Evolutionary conservation across 75 land plant genomes (phyloP).

Genomic region (Chamaecyparis obtusa): DNA sequence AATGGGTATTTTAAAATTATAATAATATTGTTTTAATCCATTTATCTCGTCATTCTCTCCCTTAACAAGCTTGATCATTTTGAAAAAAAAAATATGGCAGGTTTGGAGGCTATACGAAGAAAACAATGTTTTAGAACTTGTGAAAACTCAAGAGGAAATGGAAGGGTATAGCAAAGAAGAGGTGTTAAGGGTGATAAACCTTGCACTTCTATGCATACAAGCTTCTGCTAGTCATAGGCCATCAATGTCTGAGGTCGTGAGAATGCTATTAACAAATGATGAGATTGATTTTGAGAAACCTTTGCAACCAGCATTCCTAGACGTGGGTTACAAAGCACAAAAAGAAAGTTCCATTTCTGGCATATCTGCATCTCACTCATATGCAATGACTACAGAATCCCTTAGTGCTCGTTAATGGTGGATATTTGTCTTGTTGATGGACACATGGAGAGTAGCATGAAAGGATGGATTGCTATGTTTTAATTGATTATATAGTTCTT

Average conservation of each 20-base stretch:
- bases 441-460: no score
- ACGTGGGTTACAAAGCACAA: background rate
- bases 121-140: constrained; percentile 8
- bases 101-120: constrained; percentile 32
- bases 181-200: constrained; percentile 10
- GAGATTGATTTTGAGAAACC: background rate
- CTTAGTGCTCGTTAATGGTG: background rate
- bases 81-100: constrained; percentile 10
- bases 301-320: background rate
- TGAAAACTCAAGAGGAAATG: constrained; percentile 10
- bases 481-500: no score
- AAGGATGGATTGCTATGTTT: no score
- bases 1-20: no score
- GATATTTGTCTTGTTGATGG: no score
- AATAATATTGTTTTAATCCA: no score
- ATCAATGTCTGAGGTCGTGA: background rate
- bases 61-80: no score
- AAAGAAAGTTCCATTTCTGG: constrained; percentile 1
- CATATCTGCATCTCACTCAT: background rate
- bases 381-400: constrained; percentile 7
- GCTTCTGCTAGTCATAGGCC: no score
- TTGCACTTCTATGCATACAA: constrained; percentile 6
- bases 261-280: background rate
- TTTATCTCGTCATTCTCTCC: no score
- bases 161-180: background rate